phyloP scores from a whole-genome alignment of 768 basidiomycete species.

The Filobasidium floriforme region DNA sequence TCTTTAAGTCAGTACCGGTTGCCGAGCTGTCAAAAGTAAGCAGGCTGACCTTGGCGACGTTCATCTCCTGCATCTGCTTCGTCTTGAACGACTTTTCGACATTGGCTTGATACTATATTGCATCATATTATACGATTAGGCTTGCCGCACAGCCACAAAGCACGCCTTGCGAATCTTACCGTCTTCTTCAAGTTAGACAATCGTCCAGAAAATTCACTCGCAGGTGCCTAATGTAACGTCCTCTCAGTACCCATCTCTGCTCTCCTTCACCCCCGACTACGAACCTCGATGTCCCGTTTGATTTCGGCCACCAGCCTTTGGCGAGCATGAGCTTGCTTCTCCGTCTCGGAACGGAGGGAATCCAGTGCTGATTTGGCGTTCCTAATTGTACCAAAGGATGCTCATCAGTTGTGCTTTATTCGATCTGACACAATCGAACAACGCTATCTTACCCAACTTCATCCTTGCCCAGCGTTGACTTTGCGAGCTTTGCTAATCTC shows the following conservation, averaged over 20 bases:
- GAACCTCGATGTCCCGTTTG: constrained; percentile 63
- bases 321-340: constrained; percentile 69
- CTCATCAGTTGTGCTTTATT: not conserved
- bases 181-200: constrained; percentile 34
- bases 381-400: constrained; percentile 47
- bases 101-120: constrained; percentile 52
- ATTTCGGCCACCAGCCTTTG: constrained; percentile 66
- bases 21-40: not conserved
- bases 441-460: constrained; percentile 73
- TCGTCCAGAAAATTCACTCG: constrained; percentile 20
- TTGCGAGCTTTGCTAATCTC: constrained; percentile 68
- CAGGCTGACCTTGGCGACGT: constrained; percentile 61
- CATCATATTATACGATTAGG: no score
- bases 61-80: constrained; percentile 75
- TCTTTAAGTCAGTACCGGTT: no score
- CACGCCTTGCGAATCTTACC: not conserved
- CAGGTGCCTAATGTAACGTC: constrained; percentile 13
- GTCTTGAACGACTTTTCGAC: constrained; percentile 88
- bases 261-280: not conserved
- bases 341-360: constrained; percentile 72
- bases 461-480: constrained; percentile 67
- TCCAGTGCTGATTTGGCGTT: constrained; percentile 75
- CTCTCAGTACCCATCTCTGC: not conserved
- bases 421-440: not conserved
- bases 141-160: no score